Percentiles rank a stretch among this genome's conserved stretches.
Conservation (phyloP, 106 monocot genomes). For the Iris macrosiphon region DNA sequence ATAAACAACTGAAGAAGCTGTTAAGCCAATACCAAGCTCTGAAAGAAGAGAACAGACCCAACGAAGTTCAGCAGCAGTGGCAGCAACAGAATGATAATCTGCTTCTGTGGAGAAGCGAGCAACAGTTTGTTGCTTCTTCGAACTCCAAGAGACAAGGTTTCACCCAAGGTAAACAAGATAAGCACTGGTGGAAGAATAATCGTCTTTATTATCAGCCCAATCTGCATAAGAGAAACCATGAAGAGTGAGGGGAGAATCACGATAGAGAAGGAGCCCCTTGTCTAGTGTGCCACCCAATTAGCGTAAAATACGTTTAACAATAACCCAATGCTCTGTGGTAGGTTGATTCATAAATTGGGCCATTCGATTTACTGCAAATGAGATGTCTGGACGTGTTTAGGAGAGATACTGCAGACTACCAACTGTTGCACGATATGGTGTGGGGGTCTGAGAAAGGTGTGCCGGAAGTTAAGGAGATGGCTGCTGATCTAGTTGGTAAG, state of each 20-base stretch:
- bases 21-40: not conserved
- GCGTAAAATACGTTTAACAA: not conserved
- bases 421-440: not conserved
- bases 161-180: not conserved
- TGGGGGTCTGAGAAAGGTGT: not conserved
- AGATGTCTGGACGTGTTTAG: not conserved
- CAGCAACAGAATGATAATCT: conserved; percentile 2
- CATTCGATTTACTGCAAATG: not conserved
- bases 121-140: conserved; percentile 6
- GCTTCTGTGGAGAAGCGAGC: not conserved
- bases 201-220: not conserved
- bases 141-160: conserved; percentile 6
- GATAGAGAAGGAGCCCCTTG: not conserved
- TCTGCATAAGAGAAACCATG: not conserved
- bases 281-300: not conserved
- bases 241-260: not conserved
- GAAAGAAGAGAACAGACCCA: not conserved
- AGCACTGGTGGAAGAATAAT: not conserved
- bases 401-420: not conserved
- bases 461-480: not conserved
- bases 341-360: conserved; percentile 5
- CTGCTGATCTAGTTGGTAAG: too few species aligned
- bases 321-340: not conserved
- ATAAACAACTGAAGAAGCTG: not conserved
- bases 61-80: not conserved